Conservation (phyloP, 228 moss, liverwort and hornwort genomes). For the Sphagnum magellanicum region DNA sequence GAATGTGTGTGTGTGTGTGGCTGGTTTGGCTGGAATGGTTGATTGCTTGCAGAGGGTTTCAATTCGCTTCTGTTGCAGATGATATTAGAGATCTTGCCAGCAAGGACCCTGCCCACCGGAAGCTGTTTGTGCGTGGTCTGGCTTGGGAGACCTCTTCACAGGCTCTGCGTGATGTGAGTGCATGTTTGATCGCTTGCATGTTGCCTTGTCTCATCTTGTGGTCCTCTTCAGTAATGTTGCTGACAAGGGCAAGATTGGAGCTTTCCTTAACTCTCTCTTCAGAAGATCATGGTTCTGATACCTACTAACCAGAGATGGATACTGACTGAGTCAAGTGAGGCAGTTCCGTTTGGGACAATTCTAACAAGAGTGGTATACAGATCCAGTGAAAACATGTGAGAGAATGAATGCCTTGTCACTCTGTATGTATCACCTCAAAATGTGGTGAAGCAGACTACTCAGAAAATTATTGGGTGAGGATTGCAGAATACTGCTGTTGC, state of each 20-base stretch:
- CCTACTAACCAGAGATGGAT: background rate
- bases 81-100: conserved; percentile 99
- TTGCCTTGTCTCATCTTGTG: conserved; percentile 19
- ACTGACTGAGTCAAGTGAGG: background rate
- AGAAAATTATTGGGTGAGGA: too few relatives aligned
- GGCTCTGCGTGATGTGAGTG: conserved; percentile 99
- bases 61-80: conserved; percentile 99
- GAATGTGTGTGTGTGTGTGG: conserved; percentile 48
- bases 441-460: too few relatives aligned
- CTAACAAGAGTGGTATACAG: too few relatives aligned
- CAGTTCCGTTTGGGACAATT: too few relatives aligned
- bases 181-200: conserved; percentile 77
- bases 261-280: conserved; percentile 4
- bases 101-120: conserved; percentile 99
- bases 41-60: conserved; percentile 99
- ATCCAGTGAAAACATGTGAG: too few relatives aligned
- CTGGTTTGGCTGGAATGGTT: conserved; percentile 96
- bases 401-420: too few relatives aligned
- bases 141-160: conserved; percentile 99
- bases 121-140: conserved; percentile 99
- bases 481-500: too few relatives aligned
- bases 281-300: background rate
- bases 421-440: too few relatives aligned
- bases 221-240: too few relatives aligned
- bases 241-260: conserved; percentile 5